Evolutionary conservation across 345 rosid genomes (phyloP), one percentile per base, ranked within the genome.

Genomic region (Noccaea bulbosa): DNA sequence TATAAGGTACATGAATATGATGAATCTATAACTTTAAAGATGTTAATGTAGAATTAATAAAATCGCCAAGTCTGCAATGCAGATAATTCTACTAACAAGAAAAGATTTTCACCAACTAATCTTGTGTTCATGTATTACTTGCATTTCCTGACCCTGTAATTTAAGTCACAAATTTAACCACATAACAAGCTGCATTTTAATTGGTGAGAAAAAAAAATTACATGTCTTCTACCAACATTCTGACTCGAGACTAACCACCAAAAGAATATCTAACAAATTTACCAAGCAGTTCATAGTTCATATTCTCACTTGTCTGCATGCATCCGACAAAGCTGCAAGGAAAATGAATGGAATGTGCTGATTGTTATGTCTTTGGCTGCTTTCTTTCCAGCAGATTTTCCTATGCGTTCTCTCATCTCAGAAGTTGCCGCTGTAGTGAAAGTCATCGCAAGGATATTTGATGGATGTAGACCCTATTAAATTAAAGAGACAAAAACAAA

Each of bases 341-440:
- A 88, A 81, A 90, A 93, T 22, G 98, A 93, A 83, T 93, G 98
- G 68, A 93, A 93, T 47, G 98, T 93, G 81, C 97, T 88, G 74
- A 93, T 87, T 62, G 81, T 85, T 66, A 93, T 84, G 16, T 90
- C 91, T 78, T 88, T 88, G 22, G 90, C 89, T 67, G 77, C 83
- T 77, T 86, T 78, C 86, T 90, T 93, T 78, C 98, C 94, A 58
- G 96, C 93, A 66, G 82, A 80, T 11, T 81, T 78, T 74, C 81
- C 86, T 48, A 93, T 81, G 30, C 96, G 91, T 69, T 88, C 96
- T 81, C 93, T 83, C 97, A 93, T 93, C 86, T 93, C 98, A 60
- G 87, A 78, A 72, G 94, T 89, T 55, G 98, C 98, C 30, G 98
- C 93, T 53, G 91, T 93, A 32, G 98, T 90, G 85, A 93, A 93